Percentiles rank a stretch among this genome's conserved stretches.
Conservation (phyloP, 2,329 filamentous ascomycete species). For the Dryadomyces sulphureus region DNA sequence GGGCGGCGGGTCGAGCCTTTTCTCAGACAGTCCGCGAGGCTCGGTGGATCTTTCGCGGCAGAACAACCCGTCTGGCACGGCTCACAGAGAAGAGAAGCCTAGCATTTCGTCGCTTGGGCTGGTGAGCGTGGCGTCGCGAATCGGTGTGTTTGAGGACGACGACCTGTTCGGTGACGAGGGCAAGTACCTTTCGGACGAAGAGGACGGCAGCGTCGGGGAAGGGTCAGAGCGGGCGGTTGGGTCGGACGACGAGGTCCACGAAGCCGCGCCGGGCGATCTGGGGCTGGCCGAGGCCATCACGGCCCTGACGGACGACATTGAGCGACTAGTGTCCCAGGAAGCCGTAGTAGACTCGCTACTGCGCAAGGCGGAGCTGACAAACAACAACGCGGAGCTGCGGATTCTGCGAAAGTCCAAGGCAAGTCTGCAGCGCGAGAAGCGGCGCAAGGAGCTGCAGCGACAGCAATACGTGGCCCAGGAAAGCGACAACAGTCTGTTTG, state of each 20-base stretch:
- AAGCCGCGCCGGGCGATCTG: slow-evolving; percentile 87
- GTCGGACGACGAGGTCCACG: slow-evolving; percentile 71
- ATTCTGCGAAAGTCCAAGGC: slow-evolving; percentile 90
- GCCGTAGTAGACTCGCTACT: slow-evolving; percentile 83
- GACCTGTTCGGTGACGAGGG: slow-evolving; percentile 85
- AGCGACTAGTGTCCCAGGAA: slow-evolving; percentile 75
- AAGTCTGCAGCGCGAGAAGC: slow-evolving; percentile 81
- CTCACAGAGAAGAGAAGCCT: slow-evolving; percentile 41
- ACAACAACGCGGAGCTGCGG: slow-evolving; percentile 84
- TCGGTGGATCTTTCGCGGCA: slow-evolving; percentile 22
- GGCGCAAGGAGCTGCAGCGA: slow-evolving; percentile 84
- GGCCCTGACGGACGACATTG: slow-evolving; percentile 76
- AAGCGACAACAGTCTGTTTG: slow-evolving; percentile 93
- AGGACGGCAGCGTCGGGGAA: slow-evolving; percentile 52
- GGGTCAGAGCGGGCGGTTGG: slow-evolving; percentile 31
- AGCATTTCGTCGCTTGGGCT: slow-evolving; percentile 85
- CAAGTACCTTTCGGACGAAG: slow-evolving; percentile 73
- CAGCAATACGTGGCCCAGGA: slow-evolving; percentile 97
- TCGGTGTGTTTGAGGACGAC: slow-evolving; percentile 86
- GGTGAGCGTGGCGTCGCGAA: slow-evolving; percentile 72
- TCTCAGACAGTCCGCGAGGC: slow-evolving; percentile 8
- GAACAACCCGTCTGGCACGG: not conserved
- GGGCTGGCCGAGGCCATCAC: slow-evolving; percentile 88
- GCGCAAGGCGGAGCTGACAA: slow-evolving; percentile 89
- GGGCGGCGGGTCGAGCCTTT: slow-evolving; percentile 31